phyloP scores from a whole-genome alignment of 805 yeast genomes.

The Myxozyma mucilagina region DNA sequence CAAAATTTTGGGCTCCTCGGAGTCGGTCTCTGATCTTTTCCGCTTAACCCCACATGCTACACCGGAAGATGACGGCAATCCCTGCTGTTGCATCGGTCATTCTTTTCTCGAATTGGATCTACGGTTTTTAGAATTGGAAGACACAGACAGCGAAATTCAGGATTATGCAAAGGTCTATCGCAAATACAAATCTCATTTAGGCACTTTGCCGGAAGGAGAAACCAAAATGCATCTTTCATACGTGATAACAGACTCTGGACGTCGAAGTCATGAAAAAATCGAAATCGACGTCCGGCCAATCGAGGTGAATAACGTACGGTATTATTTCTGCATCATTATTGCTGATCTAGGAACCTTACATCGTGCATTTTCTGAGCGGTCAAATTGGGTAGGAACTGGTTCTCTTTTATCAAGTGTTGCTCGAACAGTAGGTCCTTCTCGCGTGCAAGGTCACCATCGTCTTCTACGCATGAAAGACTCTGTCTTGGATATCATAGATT shows the following conservation, averaged over 20 bases:
- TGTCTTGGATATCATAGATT: conserved; percentile 8
- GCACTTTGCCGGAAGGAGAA: neutral
- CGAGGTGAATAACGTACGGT: neutral
- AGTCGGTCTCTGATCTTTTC: conserved; percentile 1
- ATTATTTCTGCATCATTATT: neutral
- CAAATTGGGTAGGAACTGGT: neutral
- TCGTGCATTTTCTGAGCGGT: neutral
- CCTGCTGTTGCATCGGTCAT: conserved; percentile 3
- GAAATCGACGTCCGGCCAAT: conserved; percentile 1
- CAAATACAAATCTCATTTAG: neutral
- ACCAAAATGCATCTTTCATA: neutral
- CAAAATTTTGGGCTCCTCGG: neutral
- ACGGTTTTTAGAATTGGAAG: neutral
- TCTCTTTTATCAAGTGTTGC: neutral
- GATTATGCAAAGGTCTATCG: neutral
- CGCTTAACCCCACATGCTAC: conserved; percentile 3
- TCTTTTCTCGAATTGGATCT: conserved; percentile 1
- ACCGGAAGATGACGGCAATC: neutral
- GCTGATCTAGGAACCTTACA: neutral
- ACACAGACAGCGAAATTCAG: neutral
- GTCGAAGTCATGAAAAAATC: neutral
- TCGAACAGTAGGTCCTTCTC: neutral
- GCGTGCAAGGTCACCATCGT: neutral
- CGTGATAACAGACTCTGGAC: neutral
- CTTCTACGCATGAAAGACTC: conserved; percentile 6